Evolutionary conservation across 2,329 filamentous ascomycete species (phyloP).

Genomic region (Nigrospora sphaerica): DNA sequence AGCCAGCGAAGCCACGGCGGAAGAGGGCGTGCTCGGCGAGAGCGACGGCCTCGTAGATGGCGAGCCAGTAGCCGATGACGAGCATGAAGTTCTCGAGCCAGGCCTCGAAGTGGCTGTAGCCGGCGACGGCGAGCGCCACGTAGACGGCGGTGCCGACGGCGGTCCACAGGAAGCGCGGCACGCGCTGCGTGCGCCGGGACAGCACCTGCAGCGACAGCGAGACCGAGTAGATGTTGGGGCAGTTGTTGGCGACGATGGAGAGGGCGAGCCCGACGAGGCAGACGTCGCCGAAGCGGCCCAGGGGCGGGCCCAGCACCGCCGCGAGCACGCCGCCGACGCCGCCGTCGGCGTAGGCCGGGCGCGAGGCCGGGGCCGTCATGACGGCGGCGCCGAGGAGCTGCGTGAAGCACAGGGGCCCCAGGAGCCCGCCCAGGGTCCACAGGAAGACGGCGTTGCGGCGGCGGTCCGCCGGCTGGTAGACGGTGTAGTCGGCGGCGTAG

Average conservation of each 20-base stretch:
- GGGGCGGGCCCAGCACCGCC: conserved; percentile 53
- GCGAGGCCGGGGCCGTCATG: conserved; percentile 53
- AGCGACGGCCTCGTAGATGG: conserved; percentile 63
- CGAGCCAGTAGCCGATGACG: conserved; percentile 65
- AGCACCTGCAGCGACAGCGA: conserved; percentile 62
- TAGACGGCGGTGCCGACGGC: conserved; percentile 54
- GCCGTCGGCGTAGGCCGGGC: conserved; percentile 48
- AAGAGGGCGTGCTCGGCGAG: conserved; percentile 64
- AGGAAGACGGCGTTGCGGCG: conserved; percentile 57
- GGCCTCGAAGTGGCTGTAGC: conserved; percentile 56
- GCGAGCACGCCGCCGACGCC: conserved; percentile 61
- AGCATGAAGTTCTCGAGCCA: conserved; percentile 67
- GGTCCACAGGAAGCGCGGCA: conserved; percentile 65
- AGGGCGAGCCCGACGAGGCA: conserved; percentile 61
- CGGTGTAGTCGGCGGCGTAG: conserved; percentile 72
- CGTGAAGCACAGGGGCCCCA: conserved; percentile 66
- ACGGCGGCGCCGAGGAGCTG: conserved; percentile 67
- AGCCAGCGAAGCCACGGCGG: conserved; percentile 53
- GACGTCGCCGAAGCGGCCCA: conserved; percentile 66
- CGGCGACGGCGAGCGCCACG: conserved; percentile 63
- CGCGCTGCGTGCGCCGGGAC: conserved; percentile 45
- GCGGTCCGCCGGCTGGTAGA: conserved; percentile 63
- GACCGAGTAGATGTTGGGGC: conserved; percentile 66
- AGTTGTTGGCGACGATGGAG: conserved; percentile 64
- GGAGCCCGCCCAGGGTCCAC: conserved; percentile 62